Percentiles rank a stretch among this genome's conserved stretches.
phyloP scores from a whole-genome alignment of 2,329 filamentous ascomycete species.

The Helicocarpus griseus region DNA sequence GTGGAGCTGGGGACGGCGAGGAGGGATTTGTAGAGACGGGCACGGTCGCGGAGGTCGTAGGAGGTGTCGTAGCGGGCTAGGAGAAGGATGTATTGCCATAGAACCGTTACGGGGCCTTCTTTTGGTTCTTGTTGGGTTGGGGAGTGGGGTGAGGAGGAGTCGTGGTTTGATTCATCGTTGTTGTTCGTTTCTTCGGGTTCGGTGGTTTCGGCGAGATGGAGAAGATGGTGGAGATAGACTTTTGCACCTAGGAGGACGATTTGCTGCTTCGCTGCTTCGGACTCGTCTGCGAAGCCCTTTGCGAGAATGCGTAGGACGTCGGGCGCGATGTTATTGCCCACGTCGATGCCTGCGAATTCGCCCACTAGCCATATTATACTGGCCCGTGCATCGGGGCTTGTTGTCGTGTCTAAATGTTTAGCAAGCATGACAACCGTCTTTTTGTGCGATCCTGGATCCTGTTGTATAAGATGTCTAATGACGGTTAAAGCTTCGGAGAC shows the following conservation, averaged over 20 bases:
- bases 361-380: slow-evolving; percentile 97
- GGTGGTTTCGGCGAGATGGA: slow-evolving; percentile 34
- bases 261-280: slow-evolving; percentile 78
- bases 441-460: slow-evolving; percentile 68
- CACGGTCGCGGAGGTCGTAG: slow-evolving; percentile 86
- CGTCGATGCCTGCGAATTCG: slow-evolving; percentile 73
- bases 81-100: slow-evolving; percentile 79
- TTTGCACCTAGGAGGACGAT: slow-evolving; percentile 92
- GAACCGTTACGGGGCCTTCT: slow-evolving; percentile 57
- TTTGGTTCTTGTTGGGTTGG: slow-evolving; percentile 17
- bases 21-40: slow-evolving; percentile 77
- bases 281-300: slow-evolving; percentile 74
- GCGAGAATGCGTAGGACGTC: slow-evolving; percentile 84
- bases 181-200: background rate
- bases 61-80: slow-evolving; percentile 88
- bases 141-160: slow-evolving; percentile 7
- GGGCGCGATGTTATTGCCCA: slow-evolving; percentile 80
- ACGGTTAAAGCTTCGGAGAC: slow-evolving; percentile 92
- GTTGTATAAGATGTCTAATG: slow-evolving; percentile 89
- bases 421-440: slow-evolving; percentile 82
- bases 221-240: slow-evolving; percentile 81
- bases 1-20: slow-evolving; percentile 63
- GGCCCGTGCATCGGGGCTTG: slow-evolving; percentile 77
- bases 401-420: slow-evolving; percentile 81
- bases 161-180: slow-evolving; percentile 15